Percentiles rank a stretch among this genome's conserved stretches.
These are phyloP conservation scores for Rachicladosporium sp. DNA, from an alignment of 2,329 filamentous ascomycete species.

Conservation along the genomic window DNA sequence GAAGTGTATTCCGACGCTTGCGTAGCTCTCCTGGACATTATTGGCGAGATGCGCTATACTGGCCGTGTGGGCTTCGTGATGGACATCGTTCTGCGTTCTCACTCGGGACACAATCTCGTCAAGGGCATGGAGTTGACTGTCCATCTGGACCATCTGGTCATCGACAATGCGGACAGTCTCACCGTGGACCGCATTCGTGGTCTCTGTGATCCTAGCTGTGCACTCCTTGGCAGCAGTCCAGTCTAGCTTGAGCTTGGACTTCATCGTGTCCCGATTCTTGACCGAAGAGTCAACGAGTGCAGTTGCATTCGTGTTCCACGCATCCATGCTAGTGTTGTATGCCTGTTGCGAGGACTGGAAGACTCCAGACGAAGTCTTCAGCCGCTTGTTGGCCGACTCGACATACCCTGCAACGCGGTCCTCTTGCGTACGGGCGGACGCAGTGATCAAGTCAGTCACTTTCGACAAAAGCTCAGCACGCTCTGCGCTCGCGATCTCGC, in stretches of 20 bases:
- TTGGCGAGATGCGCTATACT: constrained; percentile 54
- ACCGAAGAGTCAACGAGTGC: constrained; percentile 58
- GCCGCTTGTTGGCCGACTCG: constrained; percentile 45
- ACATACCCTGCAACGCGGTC: constrained; percentile 56
- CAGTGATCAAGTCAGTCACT: constrained; percentile 63
- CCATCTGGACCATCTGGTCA: constrained; percentile 75
- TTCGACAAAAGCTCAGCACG: constrained; percentile 61
- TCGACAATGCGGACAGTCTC: constrained; percentile 85
- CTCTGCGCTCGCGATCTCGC: constrained; percentile 58
- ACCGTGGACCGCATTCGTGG: constrained; percentile 76
- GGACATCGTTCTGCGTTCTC: constrained; percentile 63
- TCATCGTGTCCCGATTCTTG: constrained; percentile 63
- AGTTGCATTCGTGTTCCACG: constrained; percentile 59
- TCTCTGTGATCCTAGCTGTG: constrained; percentile 70
- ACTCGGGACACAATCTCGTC: constrained; percentile 84
- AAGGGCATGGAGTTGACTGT: constrained; percentile 72
- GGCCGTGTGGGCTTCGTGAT: constrained; percentile 57
- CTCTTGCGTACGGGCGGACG: constrained; percentile 63
- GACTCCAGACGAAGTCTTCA: constrained; percentile 40
- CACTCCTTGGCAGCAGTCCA: constrained; percentile 70
- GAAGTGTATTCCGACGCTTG: constrained; percentile 58
- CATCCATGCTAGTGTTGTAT: constrained; percentile 60
- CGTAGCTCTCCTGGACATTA: constrained; percentile 62
- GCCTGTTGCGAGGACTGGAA: constrained; percentile 42
- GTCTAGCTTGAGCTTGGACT: constrained; percentile 72